Evolutionary conservation across 768 basidiomycete species (phyloP), one percentile per base, ranked within the genome.

Genomic region (Fibroporia radiculosa): DNA sequence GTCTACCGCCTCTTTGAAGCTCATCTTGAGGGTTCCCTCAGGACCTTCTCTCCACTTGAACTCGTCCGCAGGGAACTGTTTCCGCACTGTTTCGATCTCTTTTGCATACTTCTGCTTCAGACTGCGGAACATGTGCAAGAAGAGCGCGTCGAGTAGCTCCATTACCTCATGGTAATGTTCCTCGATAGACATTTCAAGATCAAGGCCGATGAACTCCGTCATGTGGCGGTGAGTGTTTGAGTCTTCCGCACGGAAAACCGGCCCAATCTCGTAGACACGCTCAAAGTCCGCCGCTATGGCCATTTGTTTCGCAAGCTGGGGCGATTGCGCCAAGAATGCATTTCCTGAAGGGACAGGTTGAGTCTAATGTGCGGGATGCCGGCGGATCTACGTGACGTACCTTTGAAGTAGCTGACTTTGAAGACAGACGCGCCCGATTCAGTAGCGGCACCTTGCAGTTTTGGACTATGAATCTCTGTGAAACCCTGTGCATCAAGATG

Each of bases 221-320:
- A 99, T 74, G 70, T 99, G 96, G 40, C 96, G 86, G 62, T 97
- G 91, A 2, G 96, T 98, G 66, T 93, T 91, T 37, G 95, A 85
- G 64, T 98, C 81, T 66, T 98, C 96, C 13, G 96, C 96, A 50
- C 96, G 90, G 73, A 98, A 98, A 44, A 98, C 95, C 45, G 84
- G 80, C 0, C 83, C 96, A 49, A 99, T 92, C 67, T 99, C 96
- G 66, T 93, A 99, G 6, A 99, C 96, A 25, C 92, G 79, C 64
- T 98, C 96, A 60, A 98, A 93, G 67, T 98, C 96, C 43, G 91
- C 93, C 26, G 96, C 92, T 56, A 99, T 98, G 48, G 87, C 89
- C 96, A 99, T 99, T 67, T 99, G 96, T 66, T 99, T 99, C 40
- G 93, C 90, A 13, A 98, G 73, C 61, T 99, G 96, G 31, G 96